Evolutionary conservation across 164 flowering plant genomes (phyloP), one percentile per base, ranked within the genome.

Genomic region (Tetrastigma voinierianum): DNA sequence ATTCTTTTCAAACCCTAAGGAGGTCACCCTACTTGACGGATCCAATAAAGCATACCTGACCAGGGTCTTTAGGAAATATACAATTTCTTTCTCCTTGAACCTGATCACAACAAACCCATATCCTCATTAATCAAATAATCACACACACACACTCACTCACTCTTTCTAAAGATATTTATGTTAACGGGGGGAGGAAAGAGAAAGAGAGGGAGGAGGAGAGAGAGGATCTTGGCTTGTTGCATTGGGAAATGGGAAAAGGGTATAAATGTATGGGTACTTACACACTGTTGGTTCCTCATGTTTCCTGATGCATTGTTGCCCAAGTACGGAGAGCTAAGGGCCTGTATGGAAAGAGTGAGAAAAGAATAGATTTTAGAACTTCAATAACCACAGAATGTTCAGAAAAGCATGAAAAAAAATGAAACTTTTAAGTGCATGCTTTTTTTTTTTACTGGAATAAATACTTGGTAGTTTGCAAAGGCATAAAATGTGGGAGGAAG

Each of bases 251-350:
- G 63, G 61, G 18, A 59, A 62, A n/a, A 32, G 53, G 25, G 46
- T 21, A 17, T 17, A 17, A 17, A 19, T 57, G n/a, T 64, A 66
- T 43, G 51, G 68, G 73, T 67, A 81, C 87, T 80, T 79, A 85
- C 91, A 76, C 72, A 68, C 44, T 80, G 85, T 15, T 84, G 91
- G 63, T 73, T 86, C 67, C 76, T 82, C 67, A 77, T 81, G 80
- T 77, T 83, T 70, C 76, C 71, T 71, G 93, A 71, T 68, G 67
- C 84, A 75, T 62, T 74, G 77, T 73, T 79, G 70, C 83, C 87
- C 86, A 92, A 71, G 87, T 90, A 90, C 57, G 97, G 94, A 9
- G 85, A 81, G 77, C 93, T 90, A 32, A 92, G 90, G 32, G 91
- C 97, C 97, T 92, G 89, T 82, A 71, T 4, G 59, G 12, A 53